A percentile compares a stretch with the other conserved stretches of the same genome.
Evolutionary conservation across 495 filamentous ascomycete genomes (phyloP).

Genomic region (Aspergillus saccharolyticus): DNA sequence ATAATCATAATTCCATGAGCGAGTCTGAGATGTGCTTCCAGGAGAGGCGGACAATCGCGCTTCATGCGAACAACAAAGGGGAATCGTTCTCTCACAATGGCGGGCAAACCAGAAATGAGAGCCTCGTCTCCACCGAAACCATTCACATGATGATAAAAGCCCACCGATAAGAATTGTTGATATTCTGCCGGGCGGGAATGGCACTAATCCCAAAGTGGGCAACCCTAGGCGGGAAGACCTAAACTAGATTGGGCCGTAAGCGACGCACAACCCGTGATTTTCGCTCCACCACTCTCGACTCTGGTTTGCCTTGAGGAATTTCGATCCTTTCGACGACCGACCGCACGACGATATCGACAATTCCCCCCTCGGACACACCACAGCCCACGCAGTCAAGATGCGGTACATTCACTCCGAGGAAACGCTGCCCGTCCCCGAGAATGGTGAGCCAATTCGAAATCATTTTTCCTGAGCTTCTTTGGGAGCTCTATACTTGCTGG

Average conservation of each 20-base stretch:
- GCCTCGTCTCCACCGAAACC: too few species aligned
- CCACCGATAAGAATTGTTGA: neutral
- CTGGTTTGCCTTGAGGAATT: slow-evolving; percentile 33
- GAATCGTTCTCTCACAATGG: too few species aligned
- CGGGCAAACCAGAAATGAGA: too few species aligned
- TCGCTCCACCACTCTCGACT: slow-evolving; percentile 42
- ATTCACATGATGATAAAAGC: neutral
- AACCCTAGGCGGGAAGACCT: slow-evolving; percentile 39
- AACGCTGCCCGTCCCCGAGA: slow-evolving; percentile 87
- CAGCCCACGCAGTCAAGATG: slow-evolving; percentile 66
- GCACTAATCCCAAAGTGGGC: slow-evolving; percentile 7
- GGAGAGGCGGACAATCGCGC: too few species aligned
- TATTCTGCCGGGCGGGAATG: neutral
- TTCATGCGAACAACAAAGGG: too few species aligned
- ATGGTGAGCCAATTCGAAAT: slow-evolving; percentile 68
- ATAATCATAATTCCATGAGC: neutral
- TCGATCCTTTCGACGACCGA: slow-evolving; percentile 43
- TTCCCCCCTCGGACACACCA: slow-evolving; percentile 42
- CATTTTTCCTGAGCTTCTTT: slow-evolving; percentile 15
- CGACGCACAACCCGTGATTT: slow-evolving; percentile 50
- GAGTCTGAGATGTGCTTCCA: too few species aligned
- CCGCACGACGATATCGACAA: slow-evolving; percentile 44
- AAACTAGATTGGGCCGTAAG: slow-evolving; percentile 38
- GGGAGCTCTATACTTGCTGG: neutral
- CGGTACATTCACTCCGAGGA: slow-evolving; percentile 97